phyloP scores from a whole-genome alignment of 2,329 filamentous ascomycete species.

The Hymenoscyphus fructigenus region DNA sequence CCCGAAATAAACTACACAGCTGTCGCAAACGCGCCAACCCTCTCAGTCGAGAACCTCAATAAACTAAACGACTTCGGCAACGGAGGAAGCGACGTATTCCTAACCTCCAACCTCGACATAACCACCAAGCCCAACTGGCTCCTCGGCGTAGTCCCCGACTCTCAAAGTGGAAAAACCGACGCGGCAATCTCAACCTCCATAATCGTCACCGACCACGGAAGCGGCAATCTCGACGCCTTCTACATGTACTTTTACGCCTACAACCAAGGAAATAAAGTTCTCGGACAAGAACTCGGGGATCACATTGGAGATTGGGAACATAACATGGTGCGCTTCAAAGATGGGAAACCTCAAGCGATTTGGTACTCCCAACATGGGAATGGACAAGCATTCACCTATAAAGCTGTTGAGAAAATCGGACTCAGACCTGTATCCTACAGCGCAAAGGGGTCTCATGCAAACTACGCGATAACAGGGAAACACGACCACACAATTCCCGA shows the following conservation, averaged over 20 bases:
- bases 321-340: slow-evolving; percentile 63
- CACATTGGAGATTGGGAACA: slow-evolving; percentile 70
- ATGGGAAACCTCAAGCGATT: slow-evolving; percentile 53
- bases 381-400: slow-evolving; percentile 63
- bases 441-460: slow-evolving; percentile 62
- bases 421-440: slow-evolving; percentile 56
- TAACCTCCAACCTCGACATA: slow-evolving; percentile 50
- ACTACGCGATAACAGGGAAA: slow-evolving; percentile 57
- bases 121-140: slow-evolving; percentile 47
- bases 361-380: slow-evolving; percentile 64
- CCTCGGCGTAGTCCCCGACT: slow-evolving; percentile 53
- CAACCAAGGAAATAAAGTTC: slow-evolving; percentile 36
- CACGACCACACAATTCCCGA: slow-evolving; percentile 65
- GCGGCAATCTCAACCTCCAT: slow-evolving; percentile 51
- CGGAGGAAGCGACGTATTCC: slow-evolving; percentile 44
- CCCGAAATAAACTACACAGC: slow-evolving; percentile 44
- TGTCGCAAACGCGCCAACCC: slow-evolving; percentile 39
- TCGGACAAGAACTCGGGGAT: slow-evolving; percentile 36
- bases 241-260: slow-evolving; percentile 40
- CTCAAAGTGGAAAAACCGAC: slow-evolving; percentile 46
- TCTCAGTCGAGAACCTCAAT: slow-evolving; percentile 50
- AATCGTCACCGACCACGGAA: slow-evolving; percentile 57
- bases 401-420: slow-evolving; percentile 52
- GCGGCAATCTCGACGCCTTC: slow-evolving; percentile 42
- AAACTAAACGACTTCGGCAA: slow-evolving; percentile 44